Evolutionary conservation across 2,329 filamentous ascomycete species (phyloP), one percentile per base, ranked within the genome.

Genomic region (Cladorrhinum sp.): DNA sequence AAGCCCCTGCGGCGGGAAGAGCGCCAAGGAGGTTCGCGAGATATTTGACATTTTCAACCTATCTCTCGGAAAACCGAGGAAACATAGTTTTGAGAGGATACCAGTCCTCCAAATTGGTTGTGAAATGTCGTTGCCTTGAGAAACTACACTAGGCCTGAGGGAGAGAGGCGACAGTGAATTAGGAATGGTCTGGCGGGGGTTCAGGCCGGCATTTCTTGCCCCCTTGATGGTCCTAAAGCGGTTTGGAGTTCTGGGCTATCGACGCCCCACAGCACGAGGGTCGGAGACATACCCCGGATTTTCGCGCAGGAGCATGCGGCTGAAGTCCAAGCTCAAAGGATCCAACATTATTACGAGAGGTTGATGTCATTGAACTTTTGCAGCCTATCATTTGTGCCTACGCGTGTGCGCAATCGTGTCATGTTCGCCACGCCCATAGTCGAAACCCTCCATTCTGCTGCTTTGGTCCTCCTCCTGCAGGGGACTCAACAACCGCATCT

Each of bases 401-500:
- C 14, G 16, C 26, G 26, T 30, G 26, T 30, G 26, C 10, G 26
- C 26, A 30, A 30, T 30, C 26, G 26, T 30, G 16, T 42, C 4
- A 42, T n/a, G 10, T 14, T 42, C 36, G 16, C 16, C 36, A 42
- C 10, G 36, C 36, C 36, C 36, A 42, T 42, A 42, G 36, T n/a
- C 36, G 36, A n/a, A 42, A n/a, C 36, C 10, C 10, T 12, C 36
- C 14, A 14, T 42, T 42, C 36, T 42, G 36, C 10, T 42, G 36
- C 16, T n/a, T 42, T 42, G 36, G 14, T 42, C 10, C 10, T 42
- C 36, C 36, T 42, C 36, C 36, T 58, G 59, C 59, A 18, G 49
- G 50, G 12, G 56, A 39, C 60, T 62, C 26, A 8, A 62, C 52
- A 20, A 62, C 52, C 28, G 60, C 58, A 9, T 58, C 55, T 3